A percentile compares a stretch with the other conserved stretches of the same genome.
phyloP scores from a whole-genome alignment of 2,329 filamentous ascomycete genomes.

The Colletotrichum tropicale region DNA sequence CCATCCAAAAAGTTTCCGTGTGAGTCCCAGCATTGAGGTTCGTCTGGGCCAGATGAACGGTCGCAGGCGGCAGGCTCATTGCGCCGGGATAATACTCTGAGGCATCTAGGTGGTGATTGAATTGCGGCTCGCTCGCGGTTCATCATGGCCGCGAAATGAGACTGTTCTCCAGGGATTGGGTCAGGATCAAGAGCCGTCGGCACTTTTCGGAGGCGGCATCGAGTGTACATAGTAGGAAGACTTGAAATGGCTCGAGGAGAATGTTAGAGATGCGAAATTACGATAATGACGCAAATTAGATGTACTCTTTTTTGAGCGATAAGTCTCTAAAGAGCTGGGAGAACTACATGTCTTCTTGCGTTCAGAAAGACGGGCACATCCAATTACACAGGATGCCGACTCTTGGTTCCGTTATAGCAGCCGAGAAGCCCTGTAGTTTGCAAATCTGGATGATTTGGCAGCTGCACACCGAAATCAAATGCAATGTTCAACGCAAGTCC shows the following conservation, averaged over 20 bases:
- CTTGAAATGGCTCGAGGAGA: background rate
- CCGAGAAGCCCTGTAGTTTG: background rate
- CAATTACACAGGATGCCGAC: background rate
- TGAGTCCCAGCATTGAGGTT: constrained; percentile 5
- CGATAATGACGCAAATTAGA: background rate
- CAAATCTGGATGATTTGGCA: background rate
- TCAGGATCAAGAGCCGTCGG: background rate
- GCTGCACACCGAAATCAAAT: background rate
- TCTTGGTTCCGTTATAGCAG: background rate
- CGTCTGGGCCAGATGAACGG: background rate
- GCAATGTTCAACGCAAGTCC: background rate
- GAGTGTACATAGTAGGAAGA: background rate
- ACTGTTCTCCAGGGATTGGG: background rate
- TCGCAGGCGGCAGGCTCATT: background rate
- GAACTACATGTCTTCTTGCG: background rate
- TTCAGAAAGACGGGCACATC: background rate
- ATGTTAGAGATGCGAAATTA: background rate
- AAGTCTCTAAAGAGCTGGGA: background rate
- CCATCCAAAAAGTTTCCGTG: background rate
- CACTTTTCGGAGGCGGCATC: background rate
- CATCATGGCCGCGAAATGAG: background rate
- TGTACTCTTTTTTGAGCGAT: background rate
- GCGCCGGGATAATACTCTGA: background rate
- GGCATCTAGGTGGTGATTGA: background rate
- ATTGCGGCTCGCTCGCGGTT: background rate